A percentile compares a stretch with the other conserved stretches of the same genome.
These are phyloP conservation scores for Arthroderma uncinatum DNA, from an alignment of 2,329 filamentous ascomycete species.

Conservation along the genomic window DNA sequence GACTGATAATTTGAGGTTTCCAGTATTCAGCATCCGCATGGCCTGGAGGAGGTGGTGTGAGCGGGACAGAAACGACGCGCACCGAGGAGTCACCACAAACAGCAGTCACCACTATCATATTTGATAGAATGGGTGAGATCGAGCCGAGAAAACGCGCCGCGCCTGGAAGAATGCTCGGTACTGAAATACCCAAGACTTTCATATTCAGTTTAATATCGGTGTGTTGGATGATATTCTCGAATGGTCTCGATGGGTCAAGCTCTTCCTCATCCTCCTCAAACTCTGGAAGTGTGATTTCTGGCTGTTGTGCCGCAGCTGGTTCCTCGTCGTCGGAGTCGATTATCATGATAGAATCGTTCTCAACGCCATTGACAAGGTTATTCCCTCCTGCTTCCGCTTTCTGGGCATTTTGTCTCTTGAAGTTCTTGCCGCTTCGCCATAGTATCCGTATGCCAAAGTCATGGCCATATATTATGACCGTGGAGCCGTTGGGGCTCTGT, in stretches of 20 bases:
- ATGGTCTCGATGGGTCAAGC: slow-evolving; percentile 46
- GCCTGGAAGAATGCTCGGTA: slow-evolving; percentile 36
- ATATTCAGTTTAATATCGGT: slow-evolving; percentile 45
- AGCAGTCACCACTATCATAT: slow-evolving; percentile 43
- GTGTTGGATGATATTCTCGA: slow-evolving; percentile 43
- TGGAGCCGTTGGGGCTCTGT: slow-evolving; percentile 50
- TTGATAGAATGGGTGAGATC: slow-evolving; percentile 39
- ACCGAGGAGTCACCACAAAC: slow-evolving; percentile 48
- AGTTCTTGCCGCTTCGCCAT: slow-evolving; percentile 48
- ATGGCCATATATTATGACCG: slow-evolving; percentile 50
- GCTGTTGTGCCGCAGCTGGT: slow-evolving; percentile 28
- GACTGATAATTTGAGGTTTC: slow-evolving; percentile 39
- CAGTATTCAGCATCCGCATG: slow-evolving; percentile 26
- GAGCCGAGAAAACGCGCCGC: slow-evolving; percentile 31
- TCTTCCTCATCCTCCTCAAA: slow-evolving; percentile 50
- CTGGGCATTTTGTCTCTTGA: slow-evolving; percentile 28
- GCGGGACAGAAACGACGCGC: slow-evolving; percentile 44
- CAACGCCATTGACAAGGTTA: slow-evolving; percentile 32
- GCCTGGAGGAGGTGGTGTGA: slow-evolving; percentile 41
- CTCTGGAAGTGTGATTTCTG: slow-evolving; percentile 21
- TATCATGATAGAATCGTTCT: slow-evolving; percentile 42
- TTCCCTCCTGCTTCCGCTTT: slow-evolving; percentile 16
- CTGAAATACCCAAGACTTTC: slow-evolving; percentile 43
- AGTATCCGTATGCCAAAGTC: slow-evolving; percentile 47
- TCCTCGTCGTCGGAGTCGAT: slow-evolving; percentile 48